These are phyloP conservation scores for Colletotrichum australisinense DNA, from an alignment of 2,329 filamentous ascomycete genomes.

Conservation along the genomic window DNA sequence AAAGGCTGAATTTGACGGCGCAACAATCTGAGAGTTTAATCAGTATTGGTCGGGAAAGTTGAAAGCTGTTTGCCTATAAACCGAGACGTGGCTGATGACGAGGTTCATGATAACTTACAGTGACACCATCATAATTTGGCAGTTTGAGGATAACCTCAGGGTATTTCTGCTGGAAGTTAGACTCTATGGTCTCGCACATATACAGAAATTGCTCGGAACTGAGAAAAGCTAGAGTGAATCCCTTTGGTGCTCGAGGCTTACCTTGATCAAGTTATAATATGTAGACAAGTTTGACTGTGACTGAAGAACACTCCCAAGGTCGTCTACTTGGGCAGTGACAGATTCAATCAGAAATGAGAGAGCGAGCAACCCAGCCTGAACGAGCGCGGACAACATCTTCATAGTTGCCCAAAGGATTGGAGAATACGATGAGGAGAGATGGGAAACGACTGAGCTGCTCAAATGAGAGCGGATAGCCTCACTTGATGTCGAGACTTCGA, in stretches of 20 bases:
- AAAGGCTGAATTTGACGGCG: constrained; percentile 69
- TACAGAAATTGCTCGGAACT: not conserved
- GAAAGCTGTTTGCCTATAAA: no score
- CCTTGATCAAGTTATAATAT: constrained; percentile 57
- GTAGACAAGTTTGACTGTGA: constrained; percentile 55
- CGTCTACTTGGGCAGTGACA: constrained; percentile 39
- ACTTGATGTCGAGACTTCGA: not conserved
- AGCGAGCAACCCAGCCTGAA: not conserved
- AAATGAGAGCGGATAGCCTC: no score
- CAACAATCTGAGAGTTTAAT: constrained; percentile 57
- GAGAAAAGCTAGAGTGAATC: no score
- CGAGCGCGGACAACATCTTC: not conserved
- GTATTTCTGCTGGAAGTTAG: constrained; percentile 51
- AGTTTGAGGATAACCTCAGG: constrained; percentile 57
- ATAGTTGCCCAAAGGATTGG: not conserved
- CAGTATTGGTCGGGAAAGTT: not conserved
- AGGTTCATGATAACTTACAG: constrained; percentile 45
- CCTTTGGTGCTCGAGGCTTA: constrained; percentile 34
- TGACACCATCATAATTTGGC: constrained; percentile 56
- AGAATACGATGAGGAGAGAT: not conserved
- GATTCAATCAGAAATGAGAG: not conserved
- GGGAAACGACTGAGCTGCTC: not conserved
- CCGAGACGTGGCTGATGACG: not conserved
- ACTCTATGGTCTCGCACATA: not conserved
- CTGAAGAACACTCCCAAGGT: constrained; percentile 53